Base-by-base conservation (phyloP, 306 rosid species). In the Rosa lucieae region DNA sequence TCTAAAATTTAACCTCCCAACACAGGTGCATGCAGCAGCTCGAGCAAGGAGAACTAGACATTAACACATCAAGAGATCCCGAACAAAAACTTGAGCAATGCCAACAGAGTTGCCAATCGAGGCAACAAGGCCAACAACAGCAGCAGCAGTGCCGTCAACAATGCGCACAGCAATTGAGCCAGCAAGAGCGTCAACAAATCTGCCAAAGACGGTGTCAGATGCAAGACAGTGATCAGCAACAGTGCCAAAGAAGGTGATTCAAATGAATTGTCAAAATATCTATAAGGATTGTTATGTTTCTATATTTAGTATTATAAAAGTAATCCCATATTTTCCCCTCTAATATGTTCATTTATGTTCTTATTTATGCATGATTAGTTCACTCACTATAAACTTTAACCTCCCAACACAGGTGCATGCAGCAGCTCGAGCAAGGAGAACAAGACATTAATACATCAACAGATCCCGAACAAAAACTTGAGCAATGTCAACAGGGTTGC, bases 101-200 rank as follows among this genome's bases (percentile, higher is more conserved):
- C 49, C 14, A 67, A 7, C 3, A 20, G 5, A 20, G 49, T 1
- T 67, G 72, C 15, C 51, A n/a, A 20, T 40, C 49, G 4, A 10
- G 5, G 49, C 51, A 42, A 67, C 72, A 35, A 32, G 70, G 11
- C n/a, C 70, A 32, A 14, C n/a, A 12, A 5, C 44, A 62, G 7
- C 37, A 26, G 5, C 14, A 9, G 17, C 65, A 62, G 7, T 62
- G 70, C 10, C 29, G 72, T 9, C 72, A n/a, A 14, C 48, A 67
- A 67, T 67, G 72, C 13, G 51, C 72, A 8, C 29, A 18, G 11
- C 72, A 40, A 9, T 39, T 67, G 49, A 67, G 72, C 51, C 72
- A 42, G 8, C 8, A 0, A 3, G 72, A 67, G 17, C 32, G 49
- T 35, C 29, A 67, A 3, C 72, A 67, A 10, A 40, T 67, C 4